Base-by-base conservation (phyloP, 1,284 basidiomycete species). In the Puccinia hordei region DNA sequence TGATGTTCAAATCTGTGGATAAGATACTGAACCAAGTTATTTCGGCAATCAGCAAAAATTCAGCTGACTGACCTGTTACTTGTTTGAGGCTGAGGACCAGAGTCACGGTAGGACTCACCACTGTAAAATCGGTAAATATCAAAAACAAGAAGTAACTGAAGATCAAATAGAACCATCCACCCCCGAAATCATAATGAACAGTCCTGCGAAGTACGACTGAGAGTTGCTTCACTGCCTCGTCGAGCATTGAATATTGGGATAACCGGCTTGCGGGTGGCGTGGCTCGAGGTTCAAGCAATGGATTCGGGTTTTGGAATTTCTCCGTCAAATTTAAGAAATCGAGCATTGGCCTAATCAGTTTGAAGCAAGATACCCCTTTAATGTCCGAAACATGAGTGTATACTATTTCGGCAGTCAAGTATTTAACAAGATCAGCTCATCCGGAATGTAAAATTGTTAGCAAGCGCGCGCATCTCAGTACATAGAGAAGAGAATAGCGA, bases 1-100 rank as follows among this genome's bases (percentile, higher is more conserved):
- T 93, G 89, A 86, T 99, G 96, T 81, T 97, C 89, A 86, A 90
- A 88, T n/a, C 96, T 90, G 85, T 99, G 96, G 33, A 95, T 88
- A 93, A 94, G 96, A 86, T 98, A 98, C 73, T 75, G 24, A 46
- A 41, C 13, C 4, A 65, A 27, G 51, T 30, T 22, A n/a, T 63
- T 63, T 0, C 9, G n/a, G 35, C 57, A n/a, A 30, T 19, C 24
- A 44, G 27, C 35, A 57, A 27, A 75, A 63, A n/a, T 10, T 73
- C 53, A 73, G 51, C 27, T 51, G 44, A 57, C 35, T 22, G 61
- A 38, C 33, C 33, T 27, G 10, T 61, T 13, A 53, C 30, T 38
- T 24, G n/a, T 35, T 2, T 5, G 53, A 73, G 4, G 59, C 9
- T 19, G 19, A 35, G 38, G 38, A n/a, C 6, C 38, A 41, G 22